Evolutionary conservation across 2,329 filamentous ascomycete species (phyloP), one percentile per base, ranked within the genome.

Genomic region (Tolypocladium ovalisporum): DNA sequence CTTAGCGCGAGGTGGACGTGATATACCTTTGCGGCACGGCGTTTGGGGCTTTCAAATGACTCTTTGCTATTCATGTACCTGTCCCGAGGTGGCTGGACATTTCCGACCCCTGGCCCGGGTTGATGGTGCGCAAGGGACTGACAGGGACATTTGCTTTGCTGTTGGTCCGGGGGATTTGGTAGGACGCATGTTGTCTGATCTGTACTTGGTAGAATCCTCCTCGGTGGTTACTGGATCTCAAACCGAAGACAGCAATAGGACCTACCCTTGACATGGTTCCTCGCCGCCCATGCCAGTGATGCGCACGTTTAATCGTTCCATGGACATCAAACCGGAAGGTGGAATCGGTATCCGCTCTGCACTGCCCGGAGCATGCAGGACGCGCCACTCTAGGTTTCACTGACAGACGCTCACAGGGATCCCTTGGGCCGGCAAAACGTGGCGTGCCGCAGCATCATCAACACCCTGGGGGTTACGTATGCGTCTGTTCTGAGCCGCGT

Each of bases 21-120:
- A 44, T 42, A 54, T 54, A 52, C 19, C 44, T 22, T 39, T 36
- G 56, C 44, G 52, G 52, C 52, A 54, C 39, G 56, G 55, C 55
- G 55, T 56, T 56, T 53, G 47, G 55, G 22, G 49, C 35, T 36
- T 29, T 34, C 10, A 39, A 17, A 22, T 22, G 47, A 22, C 47
- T 51, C 27, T 34, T 51, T 51, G 47, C 47, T 34, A 34, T 19
- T 51, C 10, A 34, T 22, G 19, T 22, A 22, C 17, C 17, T 34
- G 3, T n/a, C 47, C 29, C 17, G 4, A 27, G 42, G 24, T n/a
- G 34, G 19, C 47, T 51, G 19, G 29, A 51, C 19, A 51, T 34
- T 51, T 51, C 29, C 29, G 29, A 12, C 29, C 19, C 22, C 19
- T 4, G 29, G 47, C 29, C 29, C 47, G 17, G 47, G 47, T n/a